A percentile compares a stretch with the other conserved stretches of the same genome.
Conservation (phyloP, 257 asterid species). For the Ocimum tenuiflorum region DNA sequence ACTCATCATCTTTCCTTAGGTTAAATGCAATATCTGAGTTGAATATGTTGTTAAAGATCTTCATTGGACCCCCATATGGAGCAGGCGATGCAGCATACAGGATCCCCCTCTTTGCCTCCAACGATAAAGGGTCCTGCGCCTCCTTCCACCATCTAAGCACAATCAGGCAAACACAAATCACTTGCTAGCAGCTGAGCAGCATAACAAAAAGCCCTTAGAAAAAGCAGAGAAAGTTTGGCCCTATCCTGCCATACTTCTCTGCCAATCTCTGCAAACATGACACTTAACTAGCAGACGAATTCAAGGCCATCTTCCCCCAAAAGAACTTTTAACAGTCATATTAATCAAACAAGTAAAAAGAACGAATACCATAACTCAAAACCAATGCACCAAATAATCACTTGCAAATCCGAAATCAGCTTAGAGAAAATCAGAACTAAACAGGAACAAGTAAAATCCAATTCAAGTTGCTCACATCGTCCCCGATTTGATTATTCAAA, state of each 20-base stretch:
- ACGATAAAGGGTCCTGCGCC: conserved; percentile 54
- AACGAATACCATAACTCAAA: neutral
- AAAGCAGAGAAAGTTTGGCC: neutral
- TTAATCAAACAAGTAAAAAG: neutral
- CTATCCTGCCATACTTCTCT: neutral
- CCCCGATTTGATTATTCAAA: conserved; percentile 13
- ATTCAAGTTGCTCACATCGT: conserved; percentile 13
- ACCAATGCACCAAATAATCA: conserved; percentile 11
- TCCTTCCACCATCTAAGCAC: conserved; percentile 93
- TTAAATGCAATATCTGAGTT: conserved; percentile 68
- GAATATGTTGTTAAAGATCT: conserved; percentile 65
- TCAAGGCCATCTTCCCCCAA: too few relatives aligned
- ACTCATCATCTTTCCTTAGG: conserved; percentile 66
- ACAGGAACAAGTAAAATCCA: conserved; percentile 19
- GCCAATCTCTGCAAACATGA: neutral
- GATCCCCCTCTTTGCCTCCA: conserved; percentile 47
- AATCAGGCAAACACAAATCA: conserved; percentile 10
- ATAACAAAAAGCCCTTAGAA: neutral
- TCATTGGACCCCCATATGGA: conserved; percentile 82
- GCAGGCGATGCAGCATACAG: conserved; percentile 61
- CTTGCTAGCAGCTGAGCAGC: neutral
- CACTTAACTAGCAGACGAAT: conserved; percentile 11
- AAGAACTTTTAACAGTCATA: conserved; percentile 6
- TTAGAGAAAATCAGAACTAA: neutral
- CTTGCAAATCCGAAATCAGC: conserved; percentile 12